These are phyloP conservation scores for Fagopyrum homotropicum DNA, from an alignment of 148 eudicot genomes.

Conservation along the genomic window DNA sequence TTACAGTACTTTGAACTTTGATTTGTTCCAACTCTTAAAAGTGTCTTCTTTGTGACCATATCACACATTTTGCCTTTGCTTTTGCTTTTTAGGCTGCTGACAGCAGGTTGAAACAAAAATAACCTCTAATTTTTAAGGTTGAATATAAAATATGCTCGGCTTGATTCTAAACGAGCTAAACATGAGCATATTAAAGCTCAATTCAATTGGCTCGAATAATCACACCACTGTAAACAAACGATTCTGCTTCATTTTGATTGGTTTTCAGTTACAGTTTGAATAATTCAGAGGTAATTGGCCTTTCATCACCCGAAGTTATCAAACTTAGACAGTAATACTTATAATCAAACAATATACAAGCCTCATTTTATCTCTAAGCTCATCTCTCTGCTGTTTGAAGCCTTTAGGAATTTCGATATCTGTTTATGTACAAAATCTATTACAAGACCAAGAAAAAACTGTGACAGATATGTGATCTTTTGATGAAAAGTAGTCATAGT, in stretches of 20 bases:
- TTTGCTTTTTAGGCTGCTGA: constrained; percentile 88
- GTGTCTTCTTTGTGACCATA: constrained; percentile 28
- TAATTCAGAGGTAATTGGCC: too few relatives aligned
- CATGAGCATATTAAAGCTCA: too few relatives aligned
- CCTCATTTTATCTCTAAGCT: neutral
- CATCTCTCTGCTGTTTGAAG: neutral
- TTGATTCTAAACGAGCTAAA: too few relatives aligned
- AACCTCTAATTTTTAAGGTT: constrained; percentile 42
- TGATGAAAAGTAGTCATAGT: constrained; percentile 2
- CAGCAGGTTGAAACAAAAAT: constrained; percentile 69
- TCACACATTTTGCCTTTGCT: constrained; percentile 83
- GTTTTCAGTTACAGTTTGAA: too few relatives aligned
- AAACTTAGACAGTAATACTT: too few relatives aligned
- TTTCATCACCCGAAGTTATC: too few relatives aligned
- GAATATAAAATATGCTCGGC: too few relatives aligned
- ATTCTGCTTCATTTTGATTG: too few relatives aligned
- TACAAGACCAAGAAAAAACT: neutral
- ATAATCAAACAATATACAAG: neutral
- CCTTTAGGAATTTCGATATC: neutral
- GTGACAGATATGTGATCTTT: neutral
- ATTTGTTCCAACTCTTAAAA: neutral
- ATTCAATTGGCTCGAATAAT: too few relatives aligned
- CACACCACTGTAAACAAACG: too few relatives aligned
- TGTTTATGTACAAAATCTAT: neutral
- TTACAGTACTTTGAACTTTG: neutral